phyloP scores from a whole-genome alignment of 2,329 filamentous ascomycete genomes.

The Septoria petroselini region DNA sequence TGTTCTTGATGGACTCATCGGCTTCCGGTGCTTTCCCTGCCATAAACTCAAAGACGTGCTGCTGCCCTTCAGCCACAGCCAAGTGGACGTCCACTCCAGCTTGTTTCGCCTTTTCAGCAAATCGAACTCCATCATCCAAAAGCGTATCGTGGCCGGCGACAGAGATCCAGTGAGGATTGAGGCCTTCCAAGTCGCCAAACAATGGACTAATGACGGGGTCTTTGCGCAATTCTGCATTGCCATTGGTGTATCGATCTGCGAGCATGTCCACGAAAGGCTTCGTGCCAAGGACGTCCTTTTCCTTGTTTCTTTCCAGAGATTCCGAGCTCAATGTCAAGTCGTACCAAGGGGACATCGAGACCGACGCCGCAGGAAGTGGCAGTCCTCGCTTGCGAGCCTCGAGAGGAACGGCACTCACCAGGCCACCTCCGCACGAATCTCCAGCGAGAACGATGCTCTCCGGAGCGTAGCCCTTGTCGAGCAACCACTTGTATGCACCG shows the following conservation, averaged over 20 bases:
- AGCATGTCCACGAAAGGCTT: slow-evolving; percentile 22
- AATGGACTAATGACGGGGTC: slow-evolving; percentile 26
- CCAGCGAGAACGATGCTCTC: slow-evolving; percentile 29
- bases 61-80: slow-evolving; percentile 45
- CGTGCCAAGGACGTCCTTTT: slow-evolving; percentile 28
- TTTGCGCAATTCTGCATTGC: slow-evolving; percentile 15
- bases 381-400: slow-evolving; percentile 25
- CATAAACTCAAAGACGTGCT: slow-evolving; percentile 41
- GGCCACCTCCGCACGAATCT: slow-evolving; percentile 31
- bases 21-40: slow-evolving; percentile 32
- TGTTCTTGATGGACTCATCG: slow-evolving; percentile 22
- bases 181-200: slow-evolving; percentile 31
- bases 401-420: slow-evolving; percentile 29
- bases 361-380: slow-evolving; percentile 23
- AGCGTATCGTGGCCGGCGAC: slow-evolving; percentile 52
- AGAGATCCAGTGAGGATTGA: slow-evolving; percentile 52
- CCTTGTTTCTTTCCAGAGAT: slow-evolving; percentile 23
- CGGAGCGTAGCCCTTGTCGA: slow-evolving; percentile 43
- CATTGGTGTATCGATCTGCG: slow-evolving; percentile 22
- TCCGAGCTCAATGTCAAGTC: slow-evolving; percentile 23
- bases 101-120: slow-evolving; percentile 49
- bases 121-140: slow-evolving; percentile 52
- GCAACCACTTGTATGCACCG: slow-evolving; percentile 54
- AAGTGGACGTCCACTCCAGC: slow-evolving; percentile 47
- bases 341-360: slow-evolving; percentile 31